Evolutionary conservation across 345 rosid genomes (phyloP), one percentile per base, ranked within the genome.

Genomic region (Salix arbutifolia): DNA sequence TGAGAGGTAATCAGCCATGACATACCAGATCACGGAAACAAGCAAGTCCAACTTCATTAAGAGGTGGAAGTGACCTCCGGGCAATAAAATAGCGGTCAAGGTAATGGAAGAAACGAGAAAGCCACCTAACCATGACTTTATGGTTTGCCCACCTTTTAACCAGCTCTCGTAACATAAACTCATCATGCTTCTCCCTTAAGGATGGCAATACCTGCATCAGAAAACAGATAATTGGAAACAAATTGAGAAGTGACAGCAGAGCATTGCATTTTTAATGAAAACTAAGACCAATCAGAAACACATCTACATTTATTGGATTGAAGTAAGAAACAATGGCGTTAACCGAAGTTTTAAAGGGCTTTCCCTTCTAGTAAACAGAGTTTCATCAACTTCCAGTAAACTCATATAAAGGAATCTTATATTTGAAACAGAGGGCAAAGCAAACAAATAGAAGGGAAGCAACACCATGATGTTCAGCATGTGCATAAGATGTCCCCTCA

Each of bases 41-140:
- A 16, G 75, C 67, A 6, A 86, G 74, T 33, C 86, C 88, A 79
- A 82, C 82, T 81, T 87, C 86, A 70, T 70, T 83, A 31, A 89
- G 88, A 13, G 86, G 66, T 73, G 86, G 86, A 42, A 83, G 71
- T 50, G 72, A 65, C 62, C 77, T 68, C 67, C 87, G 84, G 19
- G 82, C 76, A 70, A 86, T 76, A 62, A 83, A 86, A 77, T 79
- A 84, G 23, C 91, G 85, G 53, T 88, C 87, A 37, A 89, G 88
- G 74, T 85, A 88, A 74, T 83, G 67, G 77, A 89, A 89, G 79
- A 88, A 83, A 58, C 86, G 84, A 35, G 84, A 84, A 71, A 89
- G 84, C 89, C 89, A 86, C 80, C 85, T 75, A 70, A 84, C 87
- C 92, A 89, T 84, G 50, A 85, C 83, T 78, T 85, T 85, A 79